phyloP scores from a whole-genome alignment of 176 grass and related monocot species.

The Bromus sterilis region DNA sequence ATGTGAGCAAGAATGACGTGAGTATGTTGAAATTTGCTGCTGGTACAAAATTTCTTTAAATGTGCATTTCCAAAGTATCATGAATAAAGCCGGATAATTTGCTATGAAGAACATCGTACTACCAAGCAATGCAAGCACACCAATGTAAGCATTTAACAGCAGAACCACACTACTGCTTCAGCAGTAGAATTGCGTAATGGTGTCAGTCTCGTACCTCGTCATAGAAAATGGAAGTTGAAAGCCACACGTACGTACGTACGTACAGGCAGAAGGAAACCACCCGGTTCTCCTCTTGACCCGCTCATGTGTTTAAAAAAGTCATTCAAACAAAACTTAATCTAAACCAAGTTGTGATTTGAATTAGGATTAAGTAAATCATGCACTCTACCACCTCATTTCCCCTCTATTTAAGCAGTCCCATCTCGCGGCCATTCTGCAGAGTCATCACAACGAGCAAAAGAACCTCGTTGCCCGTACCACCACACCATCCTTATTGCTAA shows the following conservation, averaged over 20 bases:
- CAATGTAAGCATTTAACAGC: background rate
- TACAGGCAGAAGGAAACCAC: background rate
- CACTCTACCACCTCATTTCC: background rate
- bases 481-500: background rate
- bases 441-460: background rate
- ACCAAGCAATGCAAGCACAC: background rate
- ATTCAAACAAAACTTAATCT: background rate
- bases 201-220: background rate
- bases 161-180: too few species aligned
- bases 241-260: background rate
- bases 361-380: background rate
- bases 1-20: background rate
- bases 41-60: background rate
- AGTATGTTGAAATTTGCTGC: background rate
- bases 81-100: background rate
- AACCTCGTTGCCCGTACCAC: background rate
- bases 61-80: background rate
- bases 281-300: background rate
- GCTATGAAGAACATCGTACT: background rate
- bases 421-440: background rate
- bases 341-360: background rate
- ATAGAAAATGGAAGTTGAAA: background rate
- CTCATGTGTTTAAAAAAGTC: background rate
- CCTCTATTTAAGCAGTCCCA: conserved; percentile 21
- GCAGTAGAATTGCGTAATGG: too few species aligned